phyloP scores from a whole-genome alignment of 2,329 filamentous ascomycete genomes.

The Pseudogymnoascus sp. region DNA sequence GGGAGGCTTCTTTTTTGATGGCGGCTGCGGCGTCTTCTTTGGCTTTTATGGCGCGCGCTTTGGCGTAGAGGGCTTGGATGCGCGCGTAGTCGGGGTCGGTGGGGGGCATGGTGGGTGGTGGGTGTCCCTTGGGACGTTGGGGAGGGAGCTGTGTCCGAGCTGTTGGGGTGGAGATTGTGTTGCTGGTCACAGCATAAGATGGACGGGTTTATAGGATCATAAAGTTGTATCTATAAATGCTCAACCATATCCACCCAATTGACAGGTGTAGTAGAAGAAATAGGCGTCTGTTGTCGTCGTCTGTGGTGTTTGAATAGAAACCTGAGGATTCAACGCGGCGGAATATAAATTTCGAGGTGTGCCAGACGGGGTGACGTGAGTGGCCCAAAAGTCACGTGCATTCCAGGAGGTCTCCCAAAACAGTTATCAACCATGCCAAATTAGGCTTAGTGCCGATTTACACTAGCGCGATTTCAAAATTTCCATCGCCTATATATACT shows the following conservation, averaged over 20 bases:
- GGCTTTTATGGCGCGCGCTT: not conserved
- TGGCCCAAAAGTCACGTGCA: not conserved
- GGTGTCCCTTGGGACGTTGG: not conserved
- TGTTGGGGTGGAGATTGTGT: not conserved
- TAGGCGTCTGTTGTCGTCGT: not conserved
- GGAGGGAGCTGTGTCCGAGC: not conserved
- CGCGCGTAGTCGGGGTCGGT: not conserved
- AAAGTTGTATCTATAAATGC: not conserved
- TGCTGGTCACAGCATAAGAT: not conserved
- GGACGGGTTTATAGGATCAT: not conserved
- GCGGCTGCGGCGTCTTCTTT: not conserved
- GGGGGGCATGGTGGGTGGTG: not conserved
- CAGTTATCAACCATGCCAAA: not conserved
- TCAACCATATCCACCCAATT: not conserved
- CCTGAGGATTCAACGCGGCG: not conserved
- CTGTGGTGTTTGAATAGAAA: not conserved
- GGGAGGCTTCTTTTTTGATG: not conserved
- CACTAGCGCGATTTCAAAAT: constrained; percentile 3
- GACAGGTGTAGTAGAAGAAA: not conserved
- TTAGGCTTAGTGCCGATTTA: not conserved
- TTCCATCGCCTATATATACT: not conserved
- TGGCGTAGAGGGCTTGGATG: not conserved
- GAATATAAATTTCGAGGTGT: not conserved
- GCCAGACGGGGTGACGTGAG: not conserved
- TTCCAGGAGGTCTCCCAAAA: not conserved